Percentiles rank a stretch among this genome's conserved stretches.
phyloP scores from a whole-genome alignment of 225 moss, liverwort and hornwort genomes.

The Ulota crispa region DNA sequence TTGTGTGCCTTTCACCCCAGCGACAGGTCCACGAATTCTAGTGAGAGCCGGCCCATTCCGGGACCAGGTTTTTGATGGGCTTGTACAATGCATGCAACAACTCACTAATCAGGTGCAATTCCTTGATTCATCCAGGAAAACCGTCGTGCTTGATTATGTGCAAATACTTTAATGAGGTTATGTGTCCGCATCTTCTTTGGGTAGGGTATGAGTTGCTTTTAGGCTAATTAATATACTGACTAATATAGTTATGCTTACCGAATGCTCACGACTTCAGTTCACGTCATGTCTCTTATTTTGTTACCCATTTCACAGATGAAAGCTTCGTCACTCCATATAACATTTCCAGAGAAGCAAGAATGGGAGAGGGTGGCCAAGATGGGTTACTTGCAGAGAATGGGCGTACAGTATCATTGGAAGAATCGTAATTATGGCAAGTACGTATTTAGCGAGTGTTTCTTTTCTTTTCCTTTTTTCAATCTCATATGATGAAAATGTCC shows the following conservation, averaged over 20 bases:
- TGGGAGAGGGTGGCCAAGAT: constrained; percentile 76
- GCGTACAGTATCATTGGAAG: constrained; percentile 96
- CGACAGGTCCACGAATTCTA: constrained; percentile 94
- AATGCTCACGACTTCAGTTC: background rate
- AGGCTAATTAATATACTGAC: background rate
- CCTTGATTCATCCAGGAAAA: constrained; percentile 1
- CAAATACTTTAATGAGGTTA: background rate
- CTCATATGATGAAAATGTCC: background rate
- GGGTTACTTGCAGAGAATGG: constrained; percentile 89
- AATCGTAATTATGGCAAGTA: constrained; percentile 84
- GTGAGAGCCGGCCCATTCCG: constrained; percentile 67
- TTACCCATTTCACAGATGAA: constrained; percentile 63
- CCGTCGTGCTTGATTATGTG: background rate
- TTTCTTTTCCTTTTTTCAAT: background rate
- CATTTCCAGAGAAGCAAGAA: constrained; percentile 79
- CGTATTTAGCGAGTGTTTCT: background rate
- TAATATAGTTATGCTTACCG: background rate
- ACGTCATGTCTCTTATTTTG: constrained; percentile 14
- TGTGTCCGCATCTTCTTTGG: background rate
- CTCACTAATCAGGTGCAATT: constrained; percentile 78
- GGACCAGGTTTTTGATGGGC: constrained; percentile 94
- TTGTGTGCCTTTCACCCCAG: constrained; percentile 97
- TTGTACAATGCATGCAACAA: constrained; percentile 91
- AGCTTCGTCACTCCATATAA: constrained; percentile 91
- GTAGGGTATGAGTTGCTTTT: background rate